Conservation (phyloP, 2,329 filamentous ascomycete genomes). For the Mycosphaerella arachidis region DNA sequence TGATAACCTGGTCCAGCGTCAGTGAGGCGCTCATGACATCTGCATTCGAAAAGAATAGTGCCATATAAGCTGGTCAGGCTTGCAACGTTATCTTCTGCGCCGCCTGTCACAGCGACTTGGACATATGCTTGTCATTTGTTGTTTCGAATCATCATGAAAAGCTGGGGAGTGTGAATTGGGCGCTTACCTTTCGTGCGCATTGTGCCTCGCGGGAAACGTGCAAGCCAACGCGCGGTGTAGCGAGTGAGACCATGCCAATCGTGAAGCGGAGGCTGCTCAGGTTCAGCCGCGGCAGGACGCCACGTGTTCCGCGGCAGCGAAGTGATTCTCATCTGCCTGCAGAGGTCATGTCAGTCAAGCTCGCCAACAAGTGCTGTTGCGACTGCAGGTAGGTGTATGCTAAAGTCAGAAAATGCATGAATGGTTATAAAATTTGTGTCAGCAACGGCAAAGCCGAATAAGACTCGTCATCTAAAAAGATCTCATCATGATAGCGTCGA, state of each 20-base stretch:
- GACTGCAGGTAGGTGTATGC: not conserved
- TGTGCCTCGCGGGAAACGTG: not conserved
- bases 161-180: not conserved
- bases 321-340: not conserved
- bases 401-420: conserved; percentile 31
- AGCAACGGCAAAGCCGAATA: conserved; percentile 36
- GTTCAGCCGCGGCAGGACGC: no score
- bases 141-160: conserved; percentile 32
- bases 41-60: not conserved
- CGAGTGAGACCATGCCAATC: not conserved
- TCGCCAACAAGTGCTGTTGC: not conserved
- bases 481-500: conserved; percentile 30
- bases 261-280: no score
- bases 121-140: conserved; percentile 40
- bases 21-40: not conserved
- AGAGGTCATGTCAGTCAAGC: not conserved
- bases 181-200: not conserved
- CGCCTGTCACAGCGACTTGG: conserved; percentile 36
- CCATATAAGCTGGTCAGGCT: conserved; percentile 19
- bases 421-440: conserved; percentile 37
- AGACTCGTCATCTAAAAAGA: conserved; percentile 38
- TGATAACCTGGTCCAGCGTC: not conserved
- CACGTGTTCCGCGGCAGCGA: no score
- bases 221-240: not conserved
- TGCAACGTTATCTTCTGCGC: conserved; percentile 32